phyloP scores from a whole-genome alignment of 2,329 filamentous ascomycete species.

The Beauveria bassiana region DNA sequence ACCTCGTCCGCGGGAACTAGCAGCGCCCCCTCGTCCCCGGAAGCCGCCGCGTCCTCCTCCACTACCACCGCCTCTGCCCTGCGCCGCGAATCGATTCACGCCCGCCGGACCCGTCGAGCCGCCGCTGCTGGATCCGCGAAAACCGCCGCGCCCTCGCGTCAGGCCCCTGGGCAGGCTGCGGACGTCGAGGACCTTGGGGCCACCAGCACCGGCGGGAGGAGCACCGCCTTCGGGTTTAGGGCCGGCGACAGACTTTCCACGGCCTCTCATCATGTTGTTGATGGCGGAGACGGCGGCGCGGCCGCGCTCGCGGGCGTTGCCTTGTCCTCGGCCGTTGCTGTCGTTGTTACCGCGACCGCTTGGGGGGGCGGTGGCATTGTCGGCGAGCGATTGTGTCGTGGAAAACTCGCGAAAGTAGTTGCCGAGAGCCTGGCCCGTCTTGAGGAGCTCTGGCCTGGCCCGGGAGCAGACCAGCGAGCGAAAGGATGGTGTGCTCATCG shows the following conservation, averaged over 20 bases:
- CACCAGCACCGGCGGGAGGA: not conserved
- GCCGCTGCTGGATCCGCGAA: conserved; percentile 12
- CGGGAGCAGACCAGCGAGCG: conserved; percentile 28
- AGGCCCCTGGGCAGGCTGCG: conserved; percentile 28
- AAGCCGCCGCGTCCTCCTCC: conserved; percentile 11
- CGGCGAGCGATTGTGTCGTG: conserved; percentile 28
- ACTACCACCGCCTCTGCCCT: not conserved
- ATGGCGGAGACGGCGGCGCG: conserved; percentile 28
- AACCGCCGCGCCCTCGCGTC: conserved; percentile 20
- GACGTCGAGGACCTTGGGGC: conserved; percentile 32
- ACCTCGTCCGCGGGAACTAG: not conserved
- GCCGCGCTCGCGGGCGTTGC: conserved; percentile 22
- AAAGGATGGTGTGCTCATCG: conserved; percentile 31
- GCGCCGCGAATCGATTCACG: not conserved
- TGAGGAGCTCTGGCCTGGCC: conserved; percentile 26
- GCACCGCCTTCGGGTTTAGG: not conserved
- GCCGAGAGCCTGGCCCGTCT: conserved; percentile 23
- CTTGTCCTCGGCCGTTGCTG: not conserved
- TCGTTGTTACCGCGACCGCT: conserved; percentile 11
- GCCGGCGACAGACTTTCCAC: conserved; percentile 4
- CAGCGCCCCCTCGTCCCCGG: too few species aligned
- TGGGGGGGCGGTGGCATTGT: conserved; percentile 11
- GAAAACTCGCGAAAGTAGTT: conserved; percentile 31
- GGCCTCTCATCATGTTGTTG: conserved; percentile 21
- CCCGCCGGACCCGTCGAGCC: not conserved